These are phyloP conservation scores for Larix kaempferi DNA, from an alignment of 75 land plant genomes.

Conservation along the genomic window DNA sequence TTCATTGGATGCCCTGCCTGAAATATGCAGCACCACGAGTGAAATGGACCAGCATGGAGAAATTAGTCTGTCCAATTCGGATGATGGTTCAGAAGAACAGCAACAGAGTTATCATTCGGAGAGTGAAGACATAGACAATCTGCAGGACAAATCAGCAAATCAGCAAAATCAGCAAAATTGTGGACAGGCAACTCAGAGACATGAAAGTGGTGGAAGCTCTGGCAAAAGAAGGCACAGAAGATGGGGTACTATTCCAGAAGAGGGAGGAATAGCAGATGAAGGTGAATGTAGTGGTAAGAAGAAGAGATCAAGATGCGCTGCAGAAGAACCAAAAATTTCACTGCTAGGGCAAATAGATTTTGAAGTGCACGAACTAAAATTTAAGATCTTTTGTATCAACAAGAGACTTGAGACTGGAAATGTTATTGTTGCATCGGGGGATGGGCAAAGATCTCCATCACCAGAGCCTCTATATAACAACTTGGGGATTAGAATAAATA, in stretches of 20 bases:
- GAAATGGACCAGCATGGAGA: too few relatives aligned
- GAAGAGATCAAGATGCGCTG: conserved; percentile 36
- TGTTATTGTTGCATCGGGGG: neutral
- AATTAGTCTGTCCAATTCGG: too few relatives aligned
- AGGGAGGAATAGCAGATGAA: conserved; percentile 7
- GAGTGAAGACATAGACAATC: too few relatives aligned
- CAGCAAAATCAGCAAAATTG: neutral
- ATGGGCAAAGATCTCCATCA: conserved; percentile 32
- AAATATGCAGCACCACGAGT: too few relatives aligned
- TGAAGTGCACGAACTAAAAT: conserved; percentile 23
- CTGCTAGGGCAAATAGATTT: conserved; percentile 16
- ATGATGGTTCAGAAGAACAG: too few relatives aligned
- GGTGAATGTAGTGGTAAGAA: conserved; percentile 13
- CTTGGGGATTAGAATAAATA: conserved; percentile 25
- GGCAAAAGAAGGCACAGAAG: conserved; percentile 26
- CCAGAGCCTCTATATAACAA: conserved; percentile 25
- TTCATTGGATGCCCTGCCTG: too few relatives aligned
- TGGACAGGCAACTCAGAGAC: neutral
- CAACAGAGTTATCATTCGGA: too few relatives aligned
- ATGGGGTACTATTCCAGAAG: conserved; percentile 14
- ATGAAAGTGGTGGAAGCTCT: conserved; percentile 18
- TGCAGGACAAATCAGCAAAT: neutral
- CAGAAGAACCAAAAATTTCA: conserved; percentile 19
- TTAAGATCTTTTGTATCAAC: conserved; percentile 18
- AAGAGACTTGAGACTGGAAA: conserved; percentile 19